phyloP scores from a whole-genome alignment of 345 rosid species.

The Hevea brasiliensis region DNA sequence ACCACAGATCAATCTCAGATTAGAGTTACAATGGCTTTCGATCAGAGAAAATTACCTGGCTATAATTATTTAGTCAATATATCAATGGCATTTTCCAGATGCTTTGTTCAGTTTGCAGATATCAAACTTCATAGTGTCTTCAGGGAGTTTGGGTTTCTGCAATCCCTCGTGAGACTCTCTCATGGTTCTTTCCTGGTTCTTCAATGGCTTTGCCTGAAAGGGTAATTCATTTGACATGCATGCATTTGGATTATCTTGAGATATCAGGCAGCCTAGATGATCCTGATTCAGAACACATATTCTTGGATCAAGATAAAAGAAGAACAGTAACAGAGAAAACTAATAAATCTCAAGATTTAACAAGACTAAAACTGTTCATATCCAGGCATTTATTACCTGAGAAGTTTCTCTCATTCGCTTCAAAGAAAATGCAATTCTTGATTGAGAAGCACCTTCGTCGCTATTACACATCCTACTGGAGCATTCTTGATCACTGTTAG shows the following conservation, averaged over 20 bases:
- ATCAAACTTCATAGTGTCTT: background rate
- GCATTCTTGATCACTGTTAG: slow-evolving; percentile 34
- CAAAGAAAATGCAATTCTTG: slow-evolving; percentile 12
- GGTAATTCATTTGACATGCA: slow-evolving; percentile 6
- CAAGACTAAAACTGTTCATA: background rate
- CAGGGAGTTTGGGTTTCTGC: background rate
- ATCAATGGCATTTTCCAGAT: background rate
- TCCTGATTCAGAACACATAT: slow-evolving; percentile 13
- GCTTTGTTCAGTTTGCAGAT: background rate
- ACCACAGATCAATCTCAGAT: background rate
- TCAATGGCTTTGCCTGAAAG: background rate
- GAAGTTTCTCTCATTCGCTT: slow-evolving; percentile 12
- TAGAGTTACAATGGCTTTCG: background rate
- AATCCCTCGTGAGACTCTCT: background rate
- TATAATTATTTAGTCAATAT: too few species aligned
- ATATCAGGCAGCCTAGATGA: slow-evolving; percentile 5
- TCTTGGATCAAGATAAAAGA: too few species aligned
- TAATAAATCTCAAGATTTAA: background rate
- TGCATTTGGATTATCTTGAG: slow-evolving; percentile 7
- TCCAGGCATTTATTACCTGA: slow-evolving; percentile 6
- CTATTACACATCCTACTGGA: slow-evolving; percentile 6
- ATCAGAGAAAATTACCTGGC: background rate
- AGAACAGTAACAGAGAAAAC: too few species aligned
- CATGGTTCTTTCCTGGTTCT: slow-evolving; percentile 9
- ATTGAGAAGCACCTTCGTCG: slow-evolving; percentile 15